Conservation (phyloP, 2,329 filamentous ascomycete genomes). For the Fusarium subglutinans region DNA sequence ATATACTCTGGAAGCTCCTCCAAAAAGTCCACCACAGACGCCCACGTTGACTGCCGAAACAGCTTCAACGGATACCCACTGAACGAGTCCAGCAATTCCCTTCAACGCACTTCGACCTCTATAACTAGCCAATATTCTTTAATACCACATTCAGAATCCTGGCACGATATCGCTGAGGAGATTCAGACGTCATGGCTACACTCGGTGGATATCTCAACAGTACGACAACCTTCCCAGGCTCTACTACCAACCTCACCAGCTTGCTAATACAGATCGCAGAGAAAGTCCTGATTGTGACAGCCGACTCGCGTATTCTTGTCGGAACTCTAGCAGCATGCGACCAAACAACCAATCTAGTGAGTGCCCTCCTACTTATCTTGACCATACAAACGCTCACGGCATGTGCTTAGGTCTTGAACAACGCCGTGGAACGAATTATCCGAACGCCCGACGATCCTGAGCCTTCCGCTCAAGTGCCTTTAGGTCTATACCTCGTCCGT, state of each 20-base stretch:
- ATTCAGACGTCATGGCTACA: slow-evolving; percentile 50
- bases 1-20: slow-evolving; percentile 28
- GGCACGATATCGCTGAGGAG: background rate
- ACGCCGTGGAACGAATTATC: slow-evolving; percentile 90
- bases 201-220: slow-evolving; percentile 58
- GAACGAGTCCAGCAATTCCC: background rate
- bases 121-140: background rate
- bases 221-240: slow-evolving; percentile 39
- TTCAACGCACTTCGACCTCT: background rate
- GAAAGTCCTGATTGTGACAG: slow-evolving; percentile 90
- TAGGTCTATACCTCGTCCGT: slow-evolving; percentile 90
- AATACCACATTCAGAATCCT: background rate
- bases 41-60: slow-evolving; percentile 19
- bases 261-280: slow-evolving; percentile 61
- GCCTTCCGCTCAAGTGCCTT: slow-evolving; percentile 79
- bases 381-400: slow-evolving; percentile 25
- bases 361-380: slow-evolving; percentile 19
- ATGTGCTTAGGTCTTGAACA: slow-evolving; percentile 71
- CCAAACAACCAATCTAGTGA: slow-evolving; percentile 88
- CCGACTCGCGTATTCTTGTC: slow-evolving; percentile 86
- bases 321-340: slow-evolving; percentile 88
- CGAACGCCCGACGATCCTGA: slow-evolving; percentile 85
- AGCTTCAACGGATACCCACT: slow-evolving; percentile 11
- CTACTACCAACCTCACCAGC: background rate
- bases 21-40: slow-evolving; percentile 38